A percentile compares a stretch with the other conserved stretches of the same genome.
phyloP scores from a whole-genome alignment of 2,329 filamentous ascomycete genomes.

The Fusarium sp. region DNA sequence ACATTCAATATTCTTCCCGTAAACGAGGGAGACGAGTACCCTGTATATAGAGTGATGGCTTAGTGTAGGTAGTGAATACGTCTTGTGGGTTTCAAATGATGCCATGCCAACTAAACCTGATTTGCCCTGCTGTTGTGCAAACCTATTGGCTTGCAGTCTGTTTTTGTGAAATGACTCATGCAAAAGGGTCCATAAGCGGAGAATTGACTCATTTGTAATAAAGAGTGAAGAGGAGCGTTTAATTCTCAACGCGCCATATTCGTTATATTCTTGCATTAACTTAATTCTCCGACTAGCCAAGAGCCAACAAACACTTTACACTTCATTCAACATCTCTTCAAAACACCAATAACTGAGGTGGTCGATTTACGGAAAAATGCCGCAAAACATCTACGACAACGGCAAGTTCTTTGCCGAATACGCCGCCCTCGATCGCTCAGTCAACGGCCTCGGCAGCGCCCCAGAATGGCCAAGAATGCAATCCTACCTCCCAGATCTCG shows the following conservation, averaged over 20 bases:
- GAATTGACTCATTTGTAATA: neutral
- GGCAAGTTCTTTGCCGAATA: neutral
- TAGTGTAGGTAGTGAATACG: slow-evolving; percentile 54
- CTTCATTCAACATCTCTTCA: neutral
- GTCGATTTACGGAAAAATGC: neutral
- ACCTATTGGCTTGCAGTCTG: neutral
- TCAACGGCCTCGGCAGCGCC: neutral
- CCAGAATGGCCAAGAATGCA: neutral
- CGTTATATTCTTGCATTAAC: neutral
- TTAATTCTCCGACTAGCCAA: neutral
- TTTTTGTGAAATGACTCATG: neutral
- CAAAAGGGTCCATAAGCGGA: neutral
- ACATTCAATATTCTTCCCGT: slow-evolving; percentile 41
- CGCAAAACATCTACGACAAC: neutral
- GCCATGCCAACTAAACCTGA: neutral
- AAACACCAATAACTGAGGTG: neutral
- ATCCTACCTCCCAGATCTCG: neutral
- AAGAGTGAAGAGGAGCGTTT: neutral
- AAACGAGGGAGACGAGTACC: slow-evolving; percentile 40
- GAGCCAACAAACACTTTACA: neutral
- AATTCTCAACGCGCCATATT: neutral
- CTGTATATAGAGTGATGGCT: slow-evolving; percentile 39
- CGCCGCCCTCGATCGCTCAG: neutral
- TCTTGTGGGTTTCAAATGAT: neutral
- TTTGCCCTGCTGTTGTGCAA: neutral